Conservation (phyloP, 2,329 filamentous ascomycete genomes). For the Byssoonygena ceratinophila region DNA sequence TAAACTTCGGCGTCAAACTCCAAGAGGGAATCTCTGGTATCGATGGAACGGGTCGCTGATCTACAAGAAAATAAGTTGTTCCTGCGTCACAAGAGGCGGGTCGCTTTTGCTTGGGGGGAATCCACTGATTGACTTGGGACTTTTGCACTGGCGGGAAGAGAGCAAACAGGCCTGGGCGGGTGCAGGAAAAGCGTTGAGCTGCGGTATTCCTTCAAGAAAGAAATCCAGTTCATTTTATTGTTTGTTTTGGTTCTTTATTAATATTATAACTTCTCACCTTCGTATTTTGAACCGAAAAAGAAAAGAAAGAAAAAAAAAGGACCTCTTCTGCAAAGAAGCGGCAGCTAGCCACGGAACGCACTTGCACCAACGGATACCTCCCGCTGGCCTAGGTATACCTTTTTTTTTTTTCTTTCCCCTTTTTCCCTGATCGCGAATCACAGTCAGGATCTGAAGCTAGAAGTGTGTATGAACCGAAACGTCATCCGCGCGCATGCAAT, state of each 20-base stretch:
- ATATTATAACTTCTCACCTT: neutral
- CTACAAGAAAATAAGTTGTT: too few relatives aligned
- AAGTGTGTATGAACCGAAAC: conserved; percentile 6
- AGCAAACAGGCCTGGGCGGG: conserved; percentile 1
- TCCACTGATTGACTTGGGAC: conserved; percentile 4
- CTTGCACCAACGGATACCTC: neutral
- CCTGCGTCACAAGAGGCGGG: conserved; percentile 2
- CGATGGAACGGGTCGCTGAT: neutral
- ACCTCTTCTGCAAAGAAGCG: neutral
- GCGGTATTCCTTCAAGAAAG: neutral
- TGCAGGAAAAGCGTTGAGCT: neutral
- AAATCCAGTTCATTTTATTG: neutral
- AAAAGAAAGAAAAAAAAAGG: neutral
- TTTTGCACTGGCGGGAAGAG: neutral
- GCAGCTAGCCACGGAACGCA: conserved; percentile 11
- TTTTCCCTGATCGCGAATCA: conserved; percentile 7
- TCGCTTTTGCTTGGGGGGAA: conserved; percentile 7
- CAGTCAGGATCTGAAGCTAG: conserved; percentile 7
- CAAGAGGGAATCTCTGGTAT: neutral
- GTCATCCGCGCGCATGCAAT: neutral
- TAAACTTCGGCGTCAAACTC: conserved; percentile 1
- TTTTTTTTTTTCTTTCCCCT: too few relatives aligned
- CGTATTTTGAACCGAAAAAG: neutral
- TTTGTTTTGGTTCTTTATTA: neutral
- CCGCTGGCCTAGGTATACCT: too few relatives aligned